Evolutionary conservation across 441 rosid species (phyloP).

Genomic region (Pelargonium cotyledonis): DNA sequence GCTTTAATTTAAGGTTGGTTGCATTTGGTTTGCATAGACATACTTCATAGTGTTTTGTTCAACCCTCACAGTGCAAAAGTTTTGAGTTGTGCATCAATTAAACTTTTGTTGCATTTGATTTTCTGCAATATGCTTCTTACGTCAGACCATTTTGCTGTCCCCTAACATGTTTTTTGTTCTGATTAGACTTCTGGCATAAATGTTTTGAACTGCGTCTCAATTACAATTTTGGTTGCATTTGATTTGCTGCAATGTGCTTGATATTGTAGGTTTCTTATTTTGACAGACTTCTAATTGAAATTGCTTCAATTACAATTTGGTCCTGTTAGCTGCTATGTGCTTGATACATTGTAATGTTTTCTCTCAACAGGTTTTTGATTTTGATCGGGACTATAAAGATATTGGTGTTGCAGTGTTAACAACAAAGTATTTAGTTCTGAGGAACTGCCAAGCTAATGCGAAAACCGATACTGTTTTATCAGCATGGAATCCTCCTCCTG

Average conservation of each 20-base stretch:
- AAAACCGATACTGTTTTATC: conserved; percentile 89
- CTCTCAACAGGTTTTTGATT: conserved; percentile 70
- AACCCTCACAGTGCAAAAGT: too few species aligned
- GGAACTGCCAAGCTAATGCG: conserved; percentile 72
- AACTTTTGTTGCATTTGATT: too few species aligned
- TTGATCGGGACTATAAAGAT: conserved; percentile 94
- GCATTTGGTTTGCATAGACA: too few species aligned
- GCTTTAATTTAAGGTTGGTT: too few species aligned
- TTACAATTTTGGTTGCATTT: not conserved
- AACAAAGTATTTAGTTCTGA: conserved; percentile 73
- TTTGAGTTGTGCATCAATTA: too few species aligned
- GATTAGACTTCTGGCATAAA: not conserved
- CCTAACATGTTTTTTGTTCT: not conserved
- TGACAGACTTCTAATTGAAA: not conserved
- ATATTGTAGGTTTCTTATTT: not conserved
- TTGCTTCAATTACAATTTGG: conserved; percentile 12
- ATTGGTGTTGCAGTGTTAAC: conserved; percentile 84
- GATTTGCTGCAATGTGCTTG: not conserved
- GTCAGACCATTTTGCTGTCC: not conserved
- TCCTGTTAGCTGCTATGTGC: conserved; percentile 13
- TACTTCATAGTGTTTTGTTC: too few species aligned
- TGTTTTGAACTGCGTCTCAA: not conserved
- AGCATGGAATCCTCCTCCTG: conserved; percentile 96
- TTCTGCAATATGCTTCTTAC: not conserved
- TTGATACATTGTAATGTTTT: conserved; percentile 16